Percentiles rank a stretch among this genome's conserved stretches.
Conservation (phyloP, 2,329 filamentous ascomycete species). For the Fusarium redolens region DNA sequence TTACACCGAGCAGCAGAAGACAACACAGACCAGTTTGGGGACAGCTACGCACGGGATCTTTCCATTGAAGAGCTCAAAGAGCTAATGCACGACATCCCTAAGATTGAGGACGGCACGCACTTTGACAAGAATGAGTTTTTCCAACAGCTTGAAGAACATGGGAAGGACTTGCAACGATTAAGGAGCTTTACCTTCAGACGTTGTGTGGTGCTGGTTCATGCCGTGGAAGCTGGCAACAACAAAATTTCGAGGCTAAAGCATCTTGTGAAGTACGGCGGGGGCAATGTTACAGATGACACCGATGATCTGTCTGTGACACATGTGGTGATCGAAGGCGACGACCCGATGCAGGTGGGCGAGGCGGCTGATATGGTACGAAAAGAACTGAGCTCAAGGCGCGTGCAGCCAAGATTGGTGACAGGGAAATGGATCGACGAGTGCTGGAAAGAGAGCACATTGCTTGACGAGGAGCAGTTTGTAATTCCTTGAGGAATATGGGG, state of each 20-base stretch:
- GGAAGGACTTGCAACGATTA: constrained; percentile 62
- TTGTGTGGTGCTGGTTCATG: constrained; percentile 57
- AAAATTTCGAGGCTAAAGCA: constrained; percentile 61
- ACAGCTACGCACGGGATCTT: constrained; percentile 83
- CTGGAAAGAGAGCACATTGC: constrained; percentile 80
- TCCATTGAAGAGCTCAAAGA: constrained; percentile 70
- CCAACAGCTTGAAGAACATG: constrained; percentile 65
- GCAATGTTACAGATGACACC: constrained; percentile 63
- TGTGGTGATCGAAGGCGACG: constrained; percentile 65
- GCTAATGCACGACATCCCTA: constrained; percentile 63
- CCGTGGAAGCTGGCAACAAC: constrained; percentile 46
- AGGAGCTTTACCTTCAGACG: constrained; percentile 65
- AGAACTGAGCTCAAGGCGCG: constrained; percentile 57
- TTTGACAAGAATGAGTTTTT: constrained; percentile 63
- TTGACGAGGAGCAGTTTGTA: constrained; percentile 79
- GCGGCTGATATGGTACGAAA: constrained; percentile 58
- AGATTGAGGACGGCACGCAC: constrained; percentile 53
- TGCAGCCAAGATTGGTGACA: constrained; percentile 76
- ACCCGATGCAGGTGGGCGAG: constrained; percentile 53
- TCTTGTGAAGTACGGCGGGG: constrained; percentile 77
- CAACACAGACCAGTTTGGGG: constrained; percentile 81
- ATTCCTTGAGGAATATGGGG: constrained; percentile 39
- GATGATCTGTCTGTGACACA: constrained; percentile 74
- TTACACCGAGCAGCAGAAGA: constrained; percentile 64
- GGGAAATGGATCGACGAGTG: constrained; percentile 81